These are phyloP conservation scores for Picea mariana DNA, from an alignment of 83 land plant genomes.

Conservation along the genomic window DNA sequence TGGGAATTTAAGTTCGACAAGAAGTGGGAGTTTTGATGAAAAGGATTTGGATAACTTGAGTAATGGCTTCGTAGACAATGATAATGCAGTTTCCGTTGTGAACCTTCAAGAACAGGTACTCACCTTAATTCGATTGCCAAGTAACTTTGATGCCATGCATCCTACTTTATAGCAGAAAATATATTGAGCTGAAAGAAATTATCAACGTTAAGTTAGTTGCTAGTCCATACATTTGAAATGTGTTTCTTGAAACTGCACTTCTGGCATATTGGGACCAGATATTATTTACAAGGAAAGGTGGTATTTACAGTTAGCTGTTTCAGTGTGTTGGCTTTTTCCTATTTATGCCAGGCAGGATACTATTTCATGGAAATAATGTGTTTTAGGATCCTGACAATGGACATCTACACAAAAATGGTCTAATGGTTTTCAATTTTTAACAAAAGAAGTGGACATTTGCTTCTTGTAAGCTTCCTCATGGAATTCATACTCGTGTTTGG, in stretches of 20 bases:
- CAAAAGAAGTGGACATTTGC: neutral
- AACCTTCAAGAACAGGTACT: conserved; percentile 24
- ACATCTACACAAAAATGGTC: neutral
- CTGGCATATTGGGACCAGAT: neutral
- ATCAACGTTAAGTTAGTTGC: neutral
- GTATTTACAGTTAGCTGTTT: neutral
- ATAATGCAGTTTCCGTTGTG: conserved; percentile 10
- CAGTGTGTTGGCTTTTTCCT: neutral
- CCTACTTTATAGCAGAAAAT: neutral
- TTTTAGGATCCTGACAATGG: neutral
- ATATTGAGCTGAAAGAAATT: neutral
- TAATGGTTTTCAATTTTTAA: neutral
- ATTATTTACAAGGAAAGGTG: neutral
- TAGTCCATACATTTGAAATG: neutral
- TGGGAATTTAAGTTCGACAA: neutral
- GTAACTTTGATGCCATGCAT: neutral
- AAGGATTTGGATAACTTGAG: conserved; percentile 11
- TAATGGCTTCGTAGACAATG: conserved; percentile 12
- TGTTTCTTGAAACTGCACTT: neutral
- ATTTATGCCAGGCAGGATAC: neutral
- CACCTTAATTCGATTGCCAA: neutral
- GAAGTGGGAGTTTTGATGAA: conserved; percentile 9
- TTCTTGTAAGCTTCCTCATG: neutral
- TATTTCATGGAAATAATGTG: neutral
- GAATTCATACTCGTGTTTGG: neutral